Percentiles rank a stretch among this genome's conserved stretches.
phyloP scores from a whole-genome alignment of 1,284 basidiomycete genomes.

The Ganoderma sinense region DNA sequence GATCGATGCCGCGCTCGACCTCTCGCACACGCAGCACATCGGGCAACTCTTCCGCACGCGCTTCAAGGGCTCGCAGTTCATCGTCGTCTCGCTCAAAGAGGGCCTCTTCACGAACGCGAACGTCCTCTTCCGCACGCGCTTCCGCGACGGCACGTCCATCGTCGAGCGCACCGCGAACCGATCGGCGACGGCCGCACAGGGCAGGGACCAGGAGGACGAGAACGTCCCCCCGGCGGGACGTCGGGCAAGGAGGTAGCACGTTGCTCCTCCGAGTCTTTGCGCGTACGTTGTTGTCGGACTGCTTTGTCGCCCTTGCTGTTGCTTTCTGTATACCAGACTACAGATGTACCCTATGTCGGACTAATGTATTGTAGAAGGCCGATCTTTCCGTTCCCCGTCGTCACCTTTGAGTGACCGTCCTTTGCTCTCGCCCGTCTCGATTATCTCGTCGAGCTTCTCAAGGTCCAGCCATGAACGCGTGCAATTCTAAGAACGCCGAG shows the following conservation, averaged over 20 bases:
- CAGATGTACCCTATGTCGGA: background rate
- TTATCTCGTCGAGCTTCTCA: background rate
- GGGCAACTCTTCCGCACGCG: conserved; percentile 95
- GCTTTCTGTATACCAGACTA: background rate
- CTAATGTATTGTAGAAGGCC: background rate
- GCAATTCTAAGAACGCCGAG: background rate
- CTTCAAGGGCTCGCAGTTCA: conserved; percentile 99
- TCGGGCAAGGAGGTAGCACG: conserved; percentile 11
- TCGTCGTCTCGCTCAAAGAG: conserved; percentile 97
- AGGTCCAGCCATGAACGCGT: background rate
- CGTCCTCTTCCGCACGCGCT: conserved; percentile 92
- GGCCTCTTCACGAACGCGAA: conserved; percentile 98
- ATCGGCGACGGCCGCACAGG: conserved; percentile 50
- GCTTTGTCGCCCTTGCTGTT: background rate
- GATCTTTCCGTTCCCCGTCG: background rate
- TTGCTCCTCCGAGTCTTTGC: background rate
- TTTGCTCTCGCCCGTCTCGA: background rate
- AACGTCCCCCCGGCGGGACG: conserved; percentile 15
- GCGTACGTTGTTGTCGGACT: background rate
- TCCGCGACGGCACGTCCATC: conserved; percentile 91
- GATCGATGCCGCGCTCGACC: conserved; percentile 95
- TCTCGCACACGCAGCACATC: conserved; percentile 97
- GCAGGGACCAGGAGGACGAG: conserved; percentile 32
- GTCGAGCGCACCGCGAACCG: conserved; percentile 83
- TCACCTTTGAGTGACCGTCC: background rate